Evolutionary conservation across 257 asterid species (phyloP), one percentile per base, ranked within the genome.

Genomic region (Solanum tacnaense): DNA sequence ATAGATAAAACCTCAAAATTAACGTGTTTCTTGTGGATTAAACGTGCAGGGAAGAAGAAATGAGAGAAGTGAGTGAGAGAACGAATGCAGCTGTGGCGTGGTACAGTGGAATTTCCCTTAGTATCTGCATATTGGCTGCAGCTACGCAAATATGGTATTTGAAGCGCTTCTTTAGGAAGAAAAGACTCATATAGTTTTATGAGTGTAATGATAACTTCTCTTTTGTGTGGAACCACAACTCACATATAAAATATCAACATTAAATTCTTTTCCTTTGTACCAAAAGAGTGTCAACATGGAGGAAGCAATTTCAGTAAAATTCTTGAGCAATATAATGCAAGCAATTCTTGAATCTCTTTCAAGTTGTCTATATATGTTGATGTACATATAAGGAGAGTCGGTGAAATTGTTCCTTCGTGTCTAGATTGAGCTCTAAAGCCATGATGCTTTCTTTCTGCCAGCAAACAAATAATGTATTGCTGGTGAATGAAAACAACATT

Each of bases 41-140:
- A 56, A 36, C 75, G 41, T 92, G 92, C 94, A 94, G 96, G 94
- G 98, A 95, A 89, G 85, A 89, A 36, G 94, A 92, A 60, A 93
- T 94, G 96, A 93, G 98, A 87, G 93, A 39, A 86, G 95, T 93
- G 85, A 94, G 95, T 52, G 98, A 94, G 90, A 87, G 4, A 18
- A 93, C 98, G 9, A 96, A 95, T 62, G 92, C 90, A 18, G 91
- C 93, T 90, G 98, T 94, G 52, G 97, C 95, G 6, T 91, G 89
- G 95, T 93, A 46, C 58, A 92, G 99, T 89, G 23, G 91, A 38
- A 68, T 90, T 86, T 92, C 99, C 35, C 89, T 96, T 35, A 88
- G 92, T 21, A 39, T 94, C 87, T 95, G 98, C 90, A 65, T 93
- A 86, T 74, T 82, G 70, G 93, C 87, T 41, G 90, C 98, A 3